phyloP scores from a whole-genome alignment of 1,139 yeast genomes.

The Magnusiomyces paraingens region DNA sequence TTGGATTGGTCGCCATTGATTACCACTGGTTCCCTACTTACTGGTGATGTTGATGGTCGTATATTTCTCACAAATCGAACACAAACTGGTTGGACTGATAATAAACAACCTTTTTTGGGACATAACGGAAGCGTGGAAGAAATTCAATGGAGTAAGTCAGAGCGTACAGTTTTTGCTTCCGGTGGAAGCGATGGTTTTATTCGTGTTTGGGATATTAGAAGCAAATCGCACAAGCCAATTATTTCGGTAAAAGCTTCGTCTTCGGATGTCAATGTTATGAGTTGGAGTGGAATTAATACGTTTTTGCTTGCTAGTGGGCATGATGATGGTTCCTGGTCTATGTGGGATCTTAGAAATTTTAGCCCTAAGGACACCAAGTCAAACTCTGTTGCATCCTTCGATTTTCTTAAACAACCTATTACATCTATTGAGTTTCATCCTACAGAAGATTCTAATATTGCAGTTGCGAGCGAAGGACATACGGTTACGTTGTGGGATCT shows the following conservation, averaged over 20 bases:
- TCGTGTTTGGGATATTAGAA: conserved; percentile 95
- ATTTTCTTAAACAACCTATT: conserved; percentile 89
- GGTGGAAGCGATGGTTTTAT: conserved; percentile 90
- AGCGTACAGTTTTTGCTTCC: conserved; percentile 86
- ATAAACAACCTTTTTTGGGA: conserved; percentile 60
- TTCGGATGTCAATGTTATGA: conserved; percentile 87
- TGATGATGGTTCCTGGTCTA: conserved; percentile 96
- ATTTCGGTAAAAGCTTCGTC: conserved; percentile 73
- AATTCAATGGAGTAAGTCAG: conserved; percentile 93
- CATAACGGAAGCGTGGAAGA: conserved; percentile 79
- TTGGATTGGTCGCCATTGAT: conserved; percentile 92
- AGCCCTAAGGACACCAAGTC: conserved; percentile 33
- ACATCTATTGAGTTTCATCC: conserved; percentile 95
- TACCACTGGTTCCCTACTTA: conserved; percentile 69
- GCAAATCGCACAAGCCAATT: conserved; percentile 87
- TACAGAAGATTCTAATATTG: conserved; percentile 87
- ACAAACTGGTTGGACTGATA: conserved; percentile 79
- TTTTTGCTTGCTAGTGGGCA: conserved; percentile 92
- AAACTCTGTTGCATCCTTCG: conserved; percentile 77
- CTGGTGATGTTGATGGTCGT: conserved; percentile 88
- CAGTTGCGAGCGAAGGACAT: conserved; percentile 93
- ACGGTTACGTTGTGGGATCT: conserved; percentile 97
- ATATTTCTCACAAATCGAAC: conserved; percentile 73
- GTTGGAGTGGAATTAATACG: conserved; percentile 88
- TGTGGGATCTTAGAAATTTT: conserved; percentile 94